Conservation (phyloP, 257 asterid genomes). For the Solanum boliviense region DNA sequence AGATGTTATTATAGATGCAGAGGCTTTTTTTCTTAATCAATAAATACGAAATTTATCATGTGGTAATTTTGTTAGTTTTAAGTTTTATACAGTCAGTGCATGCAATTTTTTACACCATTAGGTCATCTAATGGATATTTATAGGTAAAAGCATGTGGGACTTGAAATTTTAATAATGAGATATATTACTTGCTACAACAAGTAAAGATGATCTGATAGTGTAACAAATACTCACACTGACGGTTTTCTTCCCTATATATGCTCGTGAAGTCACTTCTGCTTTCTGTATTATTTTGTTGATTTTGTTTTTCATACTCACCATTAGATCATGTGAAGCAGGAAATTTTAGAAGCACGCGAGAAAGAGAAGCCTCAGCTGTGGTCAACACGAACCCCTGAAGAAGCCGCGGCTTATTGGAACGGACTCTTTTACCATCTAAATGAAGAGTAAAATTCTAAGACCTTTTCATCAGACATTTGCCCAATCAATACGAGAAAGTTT, state of each 20-base stretch:
- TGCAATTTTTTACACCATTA: not conserved
- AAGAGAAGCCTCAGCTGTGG: slow-evolving; percentile 44
- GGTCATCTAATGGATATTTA: not conserved
- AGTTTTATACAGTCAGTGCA: not conserved
- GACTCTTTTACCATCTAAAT: slow-evolving; percentile 33
- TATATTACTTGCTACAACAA: not conserved
- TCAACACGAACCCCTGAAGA: slow-evolving; percentile 38
- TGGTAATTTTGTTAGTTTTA: not conserved
- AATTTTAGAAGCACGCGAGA: slow-evolving; percentile 31
- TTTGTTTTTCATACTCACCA: not conserved
- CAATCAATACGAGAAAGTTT: not conserved
- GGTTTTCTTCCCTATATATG: not conserved
- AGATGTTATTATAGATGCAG: not conserved
- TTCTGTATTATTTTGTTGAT: not conserved
- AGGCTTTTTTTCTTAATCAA: not conserved
- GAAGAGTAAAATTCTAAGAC: not conserved
- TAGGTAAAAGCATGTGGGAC: not conserved
- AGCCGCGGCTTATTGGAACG: slow-evolving; percentile 33
- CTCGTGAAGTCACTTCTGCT: not conserved
- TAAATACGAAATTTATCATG: not conserved
- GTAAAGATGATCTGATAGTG: not conserved
- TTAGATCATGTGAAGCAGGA: slow-evolving; percentile 3
- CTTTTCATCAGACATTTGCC: not conserved
- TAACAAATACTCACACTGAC: not conserved
- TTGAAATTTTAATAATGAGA: not conserved